These are phyloP conservation scores for Aureobasidium zeae DNA, from an alignment of 2,329 filamentous ascomycete species.

Conservation along the genomic window DNA sequence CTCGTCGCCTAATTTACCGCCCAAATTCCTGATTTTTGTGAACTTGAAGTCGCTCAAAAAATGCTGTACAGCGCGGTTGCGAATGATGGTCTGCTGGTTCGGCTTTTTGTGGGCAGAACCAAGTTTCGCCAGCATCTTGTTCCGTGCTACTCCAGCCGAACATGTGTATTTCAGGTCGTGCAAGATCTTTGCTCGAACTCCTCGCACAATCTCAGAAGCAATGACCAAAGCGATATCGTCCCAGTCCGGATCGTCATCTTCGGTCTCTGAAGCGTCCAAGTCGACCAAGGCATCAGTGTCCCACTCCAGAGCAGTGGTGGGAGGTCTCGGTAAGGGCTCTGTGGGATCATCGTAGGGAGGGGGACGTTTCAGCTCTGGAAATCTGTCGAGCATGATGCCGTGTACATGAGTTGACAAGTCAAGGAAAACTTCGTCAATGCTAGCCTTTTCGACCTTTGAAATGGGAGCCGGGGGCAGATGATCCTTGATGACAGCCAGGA, in stretches of 20 bases:
- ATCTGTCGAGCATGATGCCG: constrained; percentile 61
- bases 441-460: constrained; percentile 81
- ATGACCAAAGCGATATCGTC: constrained; percentile 83
- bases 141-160: constrained; percentile 77
- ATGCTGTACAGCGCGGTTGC: constrained; percentile 67
- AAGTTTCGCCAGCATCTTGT: constrained; percentile 93
- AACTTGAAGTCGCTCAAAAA: constrained; percentile 85
- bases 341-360: constrained; percentile 65
- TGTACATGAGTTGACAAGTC: constrained; percentile 83
- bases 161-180: constrained; percentile 76
- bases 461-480: constrained; percentile 51
- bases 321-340: constrained; percentile 63
- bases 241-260: constrained; percentile 84
- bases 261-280: constrained; percentile 60
- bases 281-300: constrained; percentile 72
- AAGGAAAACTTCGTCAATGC: constrained; percentile 91
- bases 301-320: constrained; percentile 70
- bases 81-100: constrained; percentile 86
- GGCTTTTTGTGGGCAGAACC: constrained; percentile 89
- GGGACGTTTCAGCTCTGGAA: constrained; percentile 59
- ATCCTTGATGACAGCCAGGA: constrained; percentile 69
- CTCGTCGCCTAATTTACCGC: constrained; percentile 86
- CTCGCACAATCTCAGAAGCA: constrained; percentile 78
- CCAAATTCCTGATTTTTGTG: constrained; percentile 89
- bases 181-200: constrained; percentile 60